A percentile compares a stretch with the other conserved stretches of the same genome.
phyloP scores from a whole-genome alignment of 805 yeast genomes.

The Barnettozyma populi region DNA sequence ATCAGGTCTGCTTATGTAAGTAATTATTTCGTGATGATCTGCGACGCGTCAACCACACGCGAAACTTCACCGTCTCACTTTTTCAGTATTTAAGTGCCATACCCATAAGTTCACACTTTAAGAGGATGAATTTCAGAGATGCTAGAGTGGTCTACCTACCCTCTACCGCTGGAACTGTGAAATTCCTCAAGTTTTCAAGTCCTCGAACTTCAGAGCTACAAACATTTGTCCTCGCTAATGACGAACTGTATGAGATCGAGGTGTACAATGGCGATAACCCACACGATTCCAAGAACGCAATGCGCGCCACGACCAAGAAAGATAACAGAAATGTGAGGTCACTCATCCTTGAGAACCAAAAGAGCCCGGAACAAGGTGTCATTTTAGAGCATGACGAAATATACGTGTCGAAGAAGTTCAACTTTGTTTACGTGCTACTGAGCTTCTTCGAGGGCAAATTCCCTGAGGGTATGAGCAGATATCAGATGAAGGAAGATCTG shows the following conservation, averaged over 20 bases:
- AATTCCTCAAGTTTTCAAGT: slow-evolving; percentile 15
- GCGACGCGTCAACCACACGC: not conserved
- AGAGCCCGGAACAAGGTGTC: slow-evolving; percentile 26
- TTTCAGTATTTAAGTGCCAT: no score
- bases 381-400: slow-evolving; percentile 37
- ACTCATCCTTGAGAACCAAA: slow-evolving; percentile 20
- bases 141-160: slow-evolving; percentile 17
- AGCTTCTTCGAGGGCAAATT: slow-evolving; percentile 27
- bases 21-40: not conserved
- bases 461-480: slow-evolving; percentile 19
- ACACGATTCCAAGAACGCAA: slow-evolving; percentile 25
- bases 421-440: slow-evolving; percentile 36
- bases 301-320: slow-evolving; percentile 24
- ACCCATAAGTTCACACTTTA: no score
- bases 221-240: slow-evolving; percentile 13
- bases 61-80: not conserved
- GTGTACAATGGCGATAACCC: slow-evolving; percentile 34
- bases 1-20: no score
- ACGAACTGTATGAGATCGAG: slow-evolving; percentile 35
- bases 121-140: slow-evolving; percentile 9
- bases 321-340: slow-evolving; percentile 37
- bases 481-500: slow-evolving; percentile 38
- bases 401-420: slow-evolving; percentile 36
- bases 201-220: slow-evolving; percentile 13
- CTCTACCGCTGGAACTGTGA: not conserved